Base-by-base conservation (phyloP, 768 basidiomycete species). In the Tulasnella sp. region DNA sequence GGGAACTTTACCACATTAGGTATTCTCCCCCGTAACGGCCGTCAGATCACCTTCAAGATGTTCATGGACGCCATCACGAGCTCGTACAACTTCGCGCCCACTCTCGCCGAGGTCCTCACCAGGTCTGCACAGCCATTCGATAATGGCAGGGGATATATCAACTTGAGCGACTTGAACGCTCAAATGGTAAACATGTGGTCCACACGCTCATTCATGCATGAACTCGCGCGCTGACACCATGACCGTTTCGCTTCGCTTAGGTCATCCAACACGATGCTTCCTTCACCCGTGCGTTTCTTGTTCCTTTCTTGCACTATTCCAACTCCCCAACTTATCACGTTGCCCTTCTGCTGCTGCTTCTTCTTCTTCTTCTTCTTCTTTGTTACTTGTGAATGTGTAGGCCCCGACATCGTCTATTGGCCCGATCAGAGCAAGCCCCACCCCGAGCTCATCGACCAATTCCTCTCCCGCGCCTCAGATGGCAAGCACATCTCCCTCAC, bases 1-100 rank as follows among this genome's bases (percentile, higher is more conserved):
- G 25, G 44, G 51, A 2, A 4, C 46, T 42, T 42, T 55, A 25
- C 63, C n/a, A 27, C 17, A 22, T 22, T 31, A 73, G 72, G 71
- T 12, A 74, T 80, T 52, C 54, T 80, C 25, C 66, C 88, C 0
- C 83, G 73, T 44, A 78, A 80, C 73, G 88, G 88, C n/a, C 80
- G 72, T 43, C 79, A 81, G 60, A 83, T 92, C 68, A 73, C 75
- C 5, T 89, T 89, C 64, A 68, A 67, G 21, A 70, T 77, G n/a
- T 60, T 80, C 30, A 68, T 63, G 0, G n/a, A 24, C 1, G 62
- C 15, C 7, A 49, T 63, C 19, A n/a, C 53, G 10, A 24, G 43
- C 5, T 50, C 65, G 12, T 64, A 50, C 53, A 65, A 65, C 42
- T 43, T 64, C 27, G 41, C 57, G 5, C 61, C 63, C 11, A 62